Base-by-base conservation (phyloP, 257 asterid species). In the Solanum paucissectum region DNA sequence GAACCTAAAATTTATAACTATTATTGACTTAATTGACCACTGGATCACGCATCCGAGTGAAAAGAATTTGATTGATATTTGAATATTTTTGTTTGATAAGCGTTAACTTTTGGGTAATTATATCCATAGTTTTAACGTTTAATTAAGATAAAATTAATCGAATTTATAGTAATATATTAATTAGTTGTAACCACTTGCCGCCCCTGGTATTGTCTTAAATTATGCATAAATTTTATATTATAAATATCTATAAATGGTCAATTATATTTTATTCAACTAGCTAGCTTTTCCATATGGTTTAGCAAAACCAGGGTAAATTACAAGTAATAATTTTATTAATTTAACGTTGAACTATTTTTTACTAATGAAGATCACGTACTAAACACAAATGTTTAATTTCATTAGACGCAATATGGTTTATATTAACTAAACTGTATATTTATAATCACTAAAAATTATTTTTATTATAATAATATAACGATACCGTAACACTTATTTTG, bases 111-210 rank as follows among this genome's bases (percentile, higher is more conserved):
- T 6, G 34, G 34, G 58, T 23, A 76, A n/a, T 71, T 71, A 71
- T 12, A 40, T 38, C 36, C 84, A n/a, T 13, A 40, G 7, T 10
- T 13, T 40, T 76, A 40, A 76, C n/a, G n/a, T 40, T 40, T 76
- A 13, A 34, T 34, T 72, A 34, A 21, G 62, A 20, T 72, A 34
- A 34, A 18, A 72, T 23, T 72, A 34, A 33, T 72, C 12, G 14
- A 68, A 68, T 68, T 13, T 68, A 68, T 68, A 68, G 38, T 68
- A 68, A 68, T 34, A 72, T 32, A 71, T 7, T 72, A 32, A 18
- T 33, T 72, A 72, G 81, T 72, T 18, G 44, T 34, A 72, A 72
- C 46, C 29, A 34, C 36, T 73, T 73, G 82, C 82, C 82, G 32
- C 82, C 49, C 36, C 18, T 73, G 32, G 82, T 73, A 73, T 72